These are phyloP conservation scores for Amphicarpaea edgeworthii DNA, from an alignment of 306 rosid genomes.

Conservation along the genomic window DNA sequence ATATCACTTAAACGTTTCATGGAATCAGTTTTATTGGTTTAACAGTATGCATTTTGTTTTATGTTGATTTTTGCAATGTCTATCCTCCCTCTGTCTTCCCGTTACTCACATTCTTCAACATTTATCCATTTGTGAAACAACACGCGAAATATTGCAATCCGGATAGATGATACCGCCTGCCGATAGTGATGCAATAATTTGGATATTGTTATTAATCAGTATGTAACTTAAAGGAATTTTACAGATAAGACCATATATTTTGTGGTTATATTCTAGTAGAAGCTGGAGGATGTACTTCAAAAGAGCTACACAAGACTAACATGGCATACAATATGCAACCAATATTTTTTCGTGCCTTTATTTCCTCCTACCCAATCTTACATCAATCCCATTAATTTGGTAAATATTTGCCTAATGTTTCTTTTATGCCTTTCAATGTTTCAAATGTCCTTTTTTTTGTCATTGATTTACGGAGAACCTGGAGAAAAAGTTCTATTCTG, in stretches of 20 bases:
- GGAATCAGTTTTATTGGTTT: constrained; percentile 7
- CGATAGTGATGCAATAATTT: constrained; percentile 2
- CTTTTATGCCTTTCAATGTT: constrained; percentile 16
- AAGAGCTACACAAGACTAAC: constrained; percentile 1
- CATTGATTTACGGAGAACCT: background rate
- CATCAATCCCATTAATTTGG: constrained; percentile 9
- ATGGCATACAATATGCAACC: background rate
- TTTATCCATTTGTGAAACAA: constrained; percentile 29
- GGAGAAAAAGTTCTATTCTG: constrained; percentile 3
- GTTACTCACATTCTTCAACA: background rate
- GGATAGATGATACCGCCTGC: constrained; percentile 8
- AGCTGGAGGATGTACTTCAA: background rate
- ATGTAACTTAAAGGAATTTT: constrained; percentile 13
- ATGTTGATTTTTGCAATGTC: background rate
- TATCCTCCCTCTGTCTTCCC: no score
- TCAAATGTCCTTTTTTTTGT: background rate
- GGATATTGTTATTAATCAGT: constrained; percentile 2
- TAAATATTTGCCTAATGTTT: constrained; percentile 15
- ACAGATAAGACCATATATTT: background rate
- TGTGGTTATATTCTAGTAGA: background rate
- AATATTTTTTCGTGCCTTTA: background rate
- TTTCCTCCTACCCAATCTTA: constrained; percentile 8
- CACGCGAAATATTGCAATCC: background rate
- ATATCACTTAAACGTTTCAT: background rate
- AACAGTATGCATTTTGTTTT: constrained; percentile 27